Evolutionary conservation across 1,284 basidiomycete species (phyloP).

Genomic region (Puccinia horiana): DNA sequence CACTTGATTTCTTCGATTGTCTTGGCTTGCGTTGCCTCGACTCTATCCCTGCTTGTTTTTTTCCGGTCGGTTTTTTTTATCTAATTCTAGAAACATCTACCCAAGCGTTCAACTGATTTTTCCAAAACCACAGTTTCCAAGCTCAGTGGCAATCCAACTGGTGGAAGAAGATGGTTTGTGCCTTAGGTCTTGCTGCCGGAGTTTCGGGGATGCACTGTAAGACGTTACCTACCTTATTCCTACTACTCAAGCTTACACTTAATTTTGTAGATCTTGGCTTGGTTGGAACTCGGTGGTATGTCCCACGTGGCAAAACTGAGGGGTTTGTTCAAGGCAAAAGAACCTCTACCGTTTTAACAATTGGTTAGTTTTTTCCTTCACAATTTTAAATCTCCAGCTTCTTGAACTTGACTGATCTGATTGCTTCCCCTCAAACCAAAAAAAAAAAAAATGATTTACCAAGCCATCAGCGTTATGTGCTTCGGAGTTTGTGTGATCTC

Average conservation of each 20-base stretch:
- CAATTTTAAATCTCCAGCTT: neutral
- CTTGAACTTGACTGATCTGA: neutral
- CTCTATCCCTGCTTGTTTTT: slow-evolving; percentile 61
- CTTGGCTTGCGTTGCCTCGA: slow-evolving; percentile 61
- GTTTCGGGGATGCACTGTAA: slow-evolving; percentile 64
- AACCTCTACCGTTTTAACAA: slow-evolving; percentile 23
- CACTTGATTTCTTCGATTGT: slow-evolving; percentile 61
- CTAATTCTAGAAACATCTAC: neutral
- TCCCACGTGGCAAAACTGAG: neutral
- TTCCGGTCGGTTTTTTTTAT: slow-evolving; percentile 57
- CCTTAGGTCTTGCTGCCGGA: slow-evolving; percentile 60
- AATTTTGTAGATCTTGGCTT: slow-evolving; percentile 28
- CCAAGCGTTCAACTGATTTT: slow-evolving; percentile 50
- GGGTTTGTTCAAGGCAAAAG: slow-evolving; percentile 24
- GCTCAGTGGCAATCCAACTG: slow-evolving; percentile 62
- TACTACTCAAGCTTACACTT: neutral
- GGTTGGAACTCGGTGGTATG: slow-evolving; percentile 36
- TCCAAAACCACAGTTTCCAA: neutral
- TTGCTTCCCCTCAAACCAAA: neutral
- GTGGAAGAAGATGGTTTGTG: slow-evolving; percentile 61
- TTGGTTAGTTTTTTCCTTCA: slow-evolving; percentile 12
- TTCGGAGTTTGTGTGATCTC: slow-evolving; percentile 61
- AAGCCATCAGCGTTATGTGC: slow-evolving; percentile 62
- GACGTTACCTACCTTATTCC: slow-evolving; percentile 46
- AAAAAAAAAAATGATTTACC: neutral